Evolutionary conservation across 345 rosid species (phyloP), one percentile per base, ranked within the genome.

Genomic region (Cochlearia excelsa): DNA sequence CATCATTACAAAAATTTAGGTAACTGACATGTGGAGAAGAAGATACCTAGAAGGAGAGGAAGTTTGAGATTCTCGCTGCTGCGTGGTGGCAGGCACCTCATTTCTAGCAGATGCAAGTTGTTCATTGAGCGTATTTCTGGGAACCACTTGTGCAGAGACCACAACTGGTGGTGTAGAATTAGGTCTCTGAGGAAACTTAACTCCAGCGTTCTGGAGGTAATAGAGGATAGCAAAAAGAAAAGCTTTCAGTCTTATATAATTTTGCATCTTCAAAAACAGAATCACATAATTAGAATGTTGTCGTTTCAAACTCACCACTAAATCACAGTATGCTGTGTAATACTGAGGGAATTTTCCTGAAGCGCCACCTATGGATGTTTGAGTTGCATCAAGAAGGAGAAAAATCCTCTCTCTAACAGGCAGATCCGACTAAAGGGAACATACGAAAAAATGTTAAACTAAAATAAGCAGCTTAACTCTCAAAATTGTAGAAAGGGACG

Each of bases 331-430:
- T 45, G 98, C 84, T 42, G 78, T 33, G 60, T 83, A 88, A 74
- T 88, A 92, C 75, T 86, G 93, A 44, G 98, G 91, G 71, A 86
- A 88, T 74, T 79, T 88, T 64, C 98, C 97, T 41, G 86, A 60
- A 66, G 89, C 80, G 59, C 97, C 97, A 59, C 97, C 98, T 59
- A 92, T 81, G 57, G 97, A 80, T 50, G 95, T 88, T 76, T 92
- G 98, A 37, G 94, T 88, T 42, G 98, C 98, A 80, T 92, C 96
- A 48, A 92, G 82, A 75, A 92, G 98, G 51, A 88, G 86, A 78
- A 92, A 92, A 68, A 86, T 80, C 81, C 82, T 88, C 76, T 83
- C 98, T 59, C 95, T 78, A 35, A 86, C 86, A 46, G 95, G 90
- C 67, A 83, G 71, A 31, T 88, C 97, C 50, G 89, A 74, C 98